phyloP scores from a whole-genome alignment of 305 asterid species.

The Striga hermonthica region DNA sequence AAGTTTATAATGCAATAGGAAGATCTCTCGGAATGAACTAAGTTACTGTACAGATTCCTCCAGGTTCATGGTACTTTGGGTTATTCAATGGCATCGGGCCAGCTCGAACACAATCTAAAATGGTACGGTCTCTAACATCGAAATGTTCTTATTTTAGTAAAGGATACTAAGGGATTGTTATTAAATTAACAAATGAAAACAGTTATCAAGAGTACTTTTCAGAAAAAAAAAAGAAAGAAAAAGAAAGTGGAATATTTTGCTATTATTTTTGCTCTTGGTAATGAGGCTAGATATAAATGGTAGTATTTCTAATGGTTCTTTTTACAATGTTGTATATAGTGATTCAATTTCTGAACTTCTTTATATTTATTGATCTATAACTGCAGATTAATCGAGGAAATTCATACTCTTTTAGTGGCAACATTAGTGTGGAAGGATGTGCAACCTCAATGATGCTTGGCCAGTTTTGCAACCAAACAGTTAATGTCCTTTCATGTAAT shows the following conservation, averaged over 20 bases:
- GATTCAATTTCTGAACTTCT: neutral
- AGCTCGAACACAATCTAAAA: constrained; percentile 83
- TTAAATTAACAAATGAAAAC: no score
- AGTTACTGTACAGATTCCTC: constrained; percentile 61
- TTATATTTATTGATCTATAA: neutral
- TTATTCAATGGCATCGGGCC: constrained; percentile 91
- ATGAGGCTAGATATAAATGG: neutral
- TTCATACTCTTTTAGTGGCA: constrained; percentile 64
- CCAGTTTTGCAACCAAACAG: constrained; percentile 82
- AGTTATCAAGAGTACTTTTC: no score
- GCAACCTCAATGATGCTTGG: constrained; percentile 56
- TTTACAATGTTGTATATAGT: neutral
- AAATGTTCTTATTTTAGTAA: neutral
- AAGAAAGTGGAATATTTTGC: neutral
- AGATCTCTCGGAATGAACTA: constrained; percentile 21
- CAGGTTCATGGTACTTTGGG: constrained; percentile 91
- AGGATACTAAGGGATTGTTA: no score
- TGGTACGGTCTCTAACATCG: constrained; percentile 51
- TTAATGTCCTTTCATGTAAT: constrained; percentile 58
- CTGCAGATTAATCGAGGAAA: constrained; percentile 87
- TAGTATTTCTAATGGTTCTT: neutral
- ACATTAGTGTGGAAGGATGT: constrained; percentile 86
- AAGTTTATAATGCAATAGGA: neutral
- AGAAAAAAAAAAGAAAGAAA: no score
- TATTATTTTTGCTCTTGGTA: neutral